Conservation (phyloP, 768 basidiomycete species). For the Trametes cinnabarina region DNA sequence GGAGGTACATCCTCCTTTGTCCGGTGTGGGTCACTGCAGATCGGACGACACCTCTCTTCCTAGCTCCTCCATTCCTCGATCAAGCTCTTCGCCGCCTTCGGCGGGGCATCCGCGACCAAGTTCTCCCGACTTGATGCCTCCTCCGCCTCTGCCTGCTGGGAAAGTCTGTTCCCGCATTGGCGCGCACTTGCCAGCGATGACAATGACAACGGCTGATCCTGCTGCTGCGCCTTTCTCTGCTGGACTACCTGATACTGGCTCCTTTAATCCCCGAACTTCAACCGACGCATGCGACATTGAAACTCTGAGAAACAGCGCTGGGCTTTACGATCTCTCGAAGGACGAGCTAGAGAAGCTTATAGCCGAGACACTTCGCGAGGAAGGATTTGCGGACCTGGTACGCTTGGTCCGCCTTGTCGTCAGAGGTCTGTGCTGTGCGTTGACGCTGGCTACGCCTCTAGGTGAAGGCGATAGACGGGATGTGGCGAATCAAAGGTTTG, state of each 20-base stretch:
- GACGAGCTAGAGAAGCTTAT: slow-evolving; percentile 55
- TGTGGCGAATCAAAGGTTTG: too few species aligned
- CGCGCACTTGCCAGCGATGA: too few species aligned
- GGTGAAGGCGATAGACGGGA: too few species aligned
- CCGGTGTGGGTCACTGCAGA: background rate
- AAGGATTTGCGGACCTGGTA: slow-evolving; percentile 78
- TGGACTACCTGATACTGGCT: background rate
- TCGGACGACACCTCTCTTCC: slow-evolving; percentile 9
- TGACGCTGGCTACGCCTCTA: too few species aligned
- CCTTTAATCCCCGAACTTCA: too few species aligned
- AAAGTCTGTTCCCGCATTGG: slow-evolving; percentile 2
- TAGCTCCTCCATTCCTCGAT: slow-evolving; percentile 4
- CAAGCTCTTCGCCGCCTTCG: slow-evolving; percentile 2
- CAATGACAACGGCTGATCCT: too few species aligned
- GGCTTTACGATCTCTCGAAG: slow-evolving; percentile 53
- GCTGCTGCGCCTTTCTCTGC: too few species aligned
- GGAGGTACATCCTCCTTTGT: background rate
- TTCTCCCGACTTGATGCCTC: slow-evolving; percentile 12
- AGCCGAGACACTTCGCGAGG: slow-evolving; percentile 63
- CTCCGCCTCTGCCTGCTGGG: slow-evolving; percentile 9
- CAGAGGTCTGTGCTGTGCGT: too few species aligned
- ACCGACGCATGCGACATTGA: slow-evolving; percentile 26
- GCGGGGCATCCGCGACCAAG: background rate
- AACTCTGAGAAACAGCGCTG: slow-evolving; percentile 43
- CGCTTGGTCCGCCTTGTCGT: too few species aligned